Conservation (phyloP, 2,329 filamentous ascomycete genomes). For the Claviceps fusiformis region DNA sequence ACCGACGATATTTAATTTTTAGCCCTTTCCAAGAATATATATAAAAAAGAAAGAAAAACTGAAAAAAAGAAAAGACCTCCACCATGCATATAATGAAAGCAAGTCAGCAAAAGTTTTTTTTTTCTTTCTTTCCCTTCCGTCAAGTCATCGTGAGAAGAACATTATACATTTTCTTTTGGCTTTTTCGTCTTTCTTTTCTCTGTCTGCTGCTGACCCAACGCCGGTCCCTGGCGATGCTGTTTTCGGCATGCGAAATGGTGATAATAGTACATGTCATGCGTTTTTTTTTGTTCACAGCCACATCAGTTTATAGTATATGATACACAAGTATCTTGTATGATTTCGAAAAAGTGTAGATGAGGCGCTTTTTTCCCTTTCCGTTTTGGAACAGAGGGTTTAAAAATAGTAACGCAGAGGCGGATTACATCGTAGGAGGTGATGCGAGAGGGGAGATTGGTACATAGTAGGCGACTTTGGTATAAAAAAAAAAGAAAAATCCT, state of each 20-base stretch:
- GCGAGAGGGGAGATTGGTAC: background rate
- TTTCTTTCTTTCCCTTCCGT: background rate
- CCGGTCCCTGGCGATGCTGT: slow-evolving; percentile 15
- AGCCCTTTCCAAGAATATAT: slow-evolving; percentile 1
- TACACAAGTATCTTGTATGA: slow-evolving; percentile 1
- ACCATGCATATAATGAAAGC: slow-evolving; percentile 14
- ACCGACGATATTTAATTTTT: slow-evolving; percentile 1
- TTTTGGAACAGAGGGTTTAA: too few species aligned
- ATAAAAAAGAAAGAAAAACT: background rate
- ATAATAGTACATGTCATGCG: slow-evolving; percentile 11
- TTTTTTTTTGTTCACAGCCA: slow-evolving; percentile 1
- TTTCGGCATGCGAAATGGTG: background rate
- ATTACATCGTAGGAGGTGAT: too few species aligned
- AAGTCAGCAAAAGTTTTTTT: background rate
- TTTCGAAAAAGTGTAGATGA: background rate
- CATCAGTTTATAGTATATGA: slow-evolving; percentile 1
- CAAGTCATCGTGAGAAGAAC: slow-evolving; percentile 30
- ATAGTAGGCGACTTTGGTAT: background rate
- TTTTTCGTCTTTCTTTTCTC: background rate
- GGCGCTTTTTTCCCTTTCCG: background rate
- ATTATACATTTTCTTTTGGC: slow-evolving; percentile 23
- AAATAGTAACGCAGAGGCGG: background rate
- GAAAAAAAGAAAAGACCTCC: slow-evolving; percentile 4
- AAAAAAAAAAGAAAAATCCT: background rate
- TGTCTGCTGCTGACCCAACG: slow-evolving; percentile 17